Conservation (phyloP, 129 eudicot genomes). For the Tagetes patula region DNA sequence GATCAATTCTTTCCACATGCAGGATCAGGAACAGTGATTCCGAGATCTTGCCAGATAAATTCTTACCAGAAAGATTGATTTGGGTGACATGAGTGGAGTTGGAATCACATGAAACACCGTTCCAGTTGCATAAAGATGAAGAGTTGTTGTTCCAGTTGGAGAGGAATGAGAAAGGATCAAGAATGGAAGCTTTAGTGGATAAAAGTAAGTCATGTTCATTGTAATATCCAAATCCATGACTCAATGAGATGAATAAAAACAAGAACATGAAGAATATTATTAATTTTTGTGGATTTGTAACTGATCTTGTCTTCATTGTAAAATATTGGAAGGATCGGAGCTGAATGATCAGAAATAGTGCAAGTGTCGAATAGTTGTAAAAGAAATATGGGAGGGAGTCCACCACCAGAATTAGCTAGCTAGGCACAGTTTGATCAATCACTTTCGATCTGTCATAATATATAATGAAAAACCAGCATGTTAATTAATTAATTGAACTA, state of each 20-base stretch:
- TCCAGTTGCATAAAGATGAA: constrained; percentile 60
- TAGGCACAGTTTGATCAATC: constrained; percentile 34
- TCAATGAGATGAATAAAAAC: constrained; percentile 29
- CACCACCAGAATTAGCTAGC: constrained; percentile 21
- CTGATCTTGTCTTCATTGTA: constrained; percentile 33
- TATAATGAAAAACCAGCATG: constrained; percentile 34
- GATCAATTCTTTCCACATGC: constrained; percentile 50
- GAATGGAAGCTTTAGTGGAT: constrained; percentile 57
- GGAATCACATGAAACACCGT: constrained; percentile 62
- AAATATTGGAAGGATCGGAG: constrained; percentile 14
- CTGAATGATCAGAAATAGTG: constrained; percentile 9
- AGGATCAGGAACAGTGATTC: constrained; percentile 54
- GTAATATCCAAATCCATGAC: constrained; percentile 20
- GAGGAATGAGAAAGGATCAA: constrained; percentile 59
- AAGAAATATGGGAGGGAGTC: constrained; percentile 29
- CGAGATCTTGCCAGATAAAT: constrained; percentile 56
- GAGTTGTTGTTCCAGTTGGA: constrained; percentile 59
- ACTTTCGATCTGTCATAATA: constrained; percentile 46
- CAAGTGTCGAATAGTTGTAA: constrained; percentile 16
- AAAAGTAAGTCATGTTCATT: constrained; percentile 49
- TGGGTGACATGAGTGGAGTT: constrained; percentile 41
- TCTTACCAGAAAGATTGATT: constrained; percentile 61
- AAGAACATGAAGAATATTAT: constrained; percentile 40
- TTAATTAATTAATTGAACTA: not conserved
- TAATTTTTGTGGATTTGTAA: constrained; percentile 6